These are phyloP conservation scores for Cladosporium austrohemisphaericum DNA, from an alignment of 2,329 filamentous ascomycete species.

Conservation along the genomic window DNA sequence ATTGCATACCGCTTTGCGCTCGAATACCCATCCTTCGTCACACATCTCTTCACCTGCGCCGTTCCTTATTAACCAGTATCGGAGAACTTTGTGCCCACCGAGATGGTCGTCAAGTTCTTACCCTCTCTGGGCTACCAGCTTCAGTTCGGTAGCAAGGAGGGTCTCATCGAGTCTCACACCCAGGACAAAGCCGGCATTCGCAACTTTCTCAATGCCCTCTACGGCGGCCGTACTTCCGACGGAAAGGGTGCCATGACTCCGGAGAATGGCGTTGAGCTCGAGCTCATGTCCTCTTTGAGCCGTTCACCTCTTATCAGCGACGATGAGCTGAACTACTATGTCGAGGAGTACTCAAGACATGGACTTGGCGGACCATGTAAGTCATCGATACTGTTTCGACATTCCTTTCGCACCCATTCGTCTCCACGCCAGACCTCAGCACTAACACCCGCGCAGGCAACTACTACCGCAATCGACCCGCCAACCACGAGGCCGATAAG, in stretches of 20 bases:
- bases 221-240: slow-evolving; percentile 60
- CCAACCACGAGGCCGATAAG: slow-evolving; percentile 75
- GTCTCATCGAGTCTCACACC: slow-evolving; percentile 52
- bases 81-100: background rate
- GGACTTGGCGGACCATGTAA: slow-evolving; percentile 7
- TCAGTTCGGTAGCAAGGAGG: slow-evolving; percentile 57
- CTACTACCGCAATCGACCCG: slow-evolving; percentile 71
- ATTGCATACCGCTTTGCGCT: slow-evolving; percentile 71
- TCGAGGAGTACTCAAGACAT: slow-evolving; percentile 3
- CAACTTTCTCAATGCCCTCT: slow-evolving; percentile 68
- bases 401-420: slow-evolving; percentile 59
- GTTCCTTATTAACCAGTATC: slow-evolving; percentile 58
- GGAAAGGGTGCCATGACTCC: slow-evolving; percentile 58
- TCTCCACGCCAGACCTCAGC: slow-evolving; percentile 72
- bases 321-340: background rate
- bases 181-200: slow-evolving; percentile 54
- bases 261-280: slow-evolving; percentile 59
- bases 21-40: slow-evolving; percentile 69
- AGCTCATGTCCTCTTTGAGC: slow-evolving; percentile 34
- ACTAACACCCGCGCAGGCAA: slow-evolving; percentile 65
- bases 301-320: slow-evolving; percentile 2
- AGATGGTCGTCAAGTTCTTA: slow-evolving; percentile 31
- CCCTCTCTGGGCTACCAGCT: slow-evolving; percentile 81
- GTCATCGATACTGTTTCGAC: slow-evolving; percentile 5
- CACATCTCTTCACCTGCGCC: slow-evolving; percentile 74